A percentile compares a stretch with the other conserved stretches of the same genome.
Evolutionary conservation across 306 rosid genomes (phyloP).

Genomic region (Fagus crenata): DNA sequence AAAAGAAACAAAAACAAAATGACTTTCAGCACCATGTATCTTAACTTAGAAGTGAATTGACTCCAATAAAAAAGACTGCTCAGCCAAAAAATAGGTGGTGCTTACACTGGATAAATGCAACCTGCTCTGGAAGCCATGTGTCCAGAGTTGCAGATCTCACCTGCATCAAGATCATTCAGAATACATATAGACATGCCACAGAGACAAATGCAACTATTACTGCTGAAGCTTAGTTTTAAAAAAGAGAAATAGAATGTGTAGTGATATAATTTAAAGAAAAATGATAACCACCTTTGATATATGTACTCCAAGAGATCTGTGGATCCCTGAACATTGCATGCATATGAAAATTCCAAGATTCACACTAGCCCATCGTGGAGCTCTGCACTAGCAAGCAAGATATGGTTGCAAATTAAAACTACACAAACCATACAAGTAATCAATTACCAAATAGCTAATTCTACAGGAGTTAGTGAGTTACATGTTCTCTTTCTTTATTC

Average conservation of each 20-base stretch:
- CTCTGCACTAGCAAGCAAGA: constrained; percentile 58
- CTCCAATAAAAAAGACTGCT: constrained; percentile 19
- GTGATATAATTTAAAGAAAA: background rate
- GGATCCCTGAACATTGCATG: constrained; percentile 99
- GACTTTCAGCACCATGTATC: constrained; percentile 25
- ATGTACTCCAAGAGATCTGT: constrained; percentile 94
- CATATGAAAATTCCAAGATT: constrained; percentile 95
- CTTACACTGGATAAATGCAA: constrained; percentile 93
- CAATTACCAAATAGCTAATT: background rate
- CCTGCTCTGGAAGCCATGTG: constrained; percentile 98
- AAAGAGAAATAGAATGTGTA: background rate
- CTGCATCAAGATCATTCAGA: constrained; percentile 37
- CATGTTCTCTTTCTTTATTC: too few species aligned
- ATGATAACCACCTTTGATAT: constrained; percentile 74
- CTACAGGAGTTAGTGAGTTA: background rate
- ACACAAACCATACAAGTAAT: constrained; percentile 18
- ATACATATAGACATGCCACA: background rate
- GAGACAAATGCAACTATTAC: background rate
- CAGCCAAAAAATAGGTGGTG: constrained; percentile 16
- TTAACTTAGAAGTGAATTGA: constrained; percentile 22
- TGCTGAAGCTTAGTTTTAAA: background rate
- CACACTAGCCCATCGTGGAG: constrained; percentile 99
- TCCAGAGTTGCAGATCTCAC: constrained; percentile 96
- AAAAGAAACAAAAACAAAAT: constrained; percentile 28
- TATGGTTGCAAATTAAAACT: constrained; percentile 3